phyloP scores from a whole-genome alignment of 148 eudicot genomes.

The Polygonum aviculare region DNA sequence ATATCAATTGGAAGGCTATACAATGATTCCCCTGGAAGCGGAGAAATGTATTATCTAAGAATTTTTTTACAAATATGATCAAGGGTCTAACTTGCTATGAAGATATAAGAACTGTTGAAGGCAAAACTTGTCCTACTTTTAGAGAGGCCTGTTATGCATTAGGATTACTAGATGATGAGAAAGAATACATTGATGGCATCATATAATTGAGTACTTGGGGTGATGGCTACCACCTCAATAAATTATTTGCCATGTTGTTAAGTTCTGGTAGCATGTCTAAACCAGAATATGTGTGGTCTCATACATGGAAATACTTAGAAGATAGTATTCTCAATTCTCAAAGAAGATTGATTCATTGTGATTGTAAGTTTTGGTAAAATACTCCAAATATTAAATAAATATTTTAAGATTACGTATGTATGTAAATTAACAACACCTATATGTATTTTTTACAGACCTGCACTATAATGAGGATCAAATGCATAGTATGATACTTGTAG shows the following conservation, averaged over 20 bases:
- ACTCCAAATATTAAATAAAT: background rate
- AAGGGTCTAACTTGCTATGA: background rate
- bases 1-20: background rate
- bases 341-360: background rate
- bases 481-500: no score
- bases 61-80: background rate
- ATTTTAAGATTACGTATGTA: no score
- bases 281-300: background rate
- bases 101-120: slow-evolving; percentile 5
- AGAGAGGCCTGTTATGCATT: no score
- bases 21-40: background rate
- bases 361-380: background rate
- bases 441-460: background rate
- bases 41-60: background rate
- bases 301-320: background rate
- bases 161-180: no score
- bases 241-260: no score
- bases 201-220: no score
- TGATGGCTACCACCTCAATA: no score
- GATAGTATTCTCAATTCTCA: background rate
- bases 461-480: background rate
- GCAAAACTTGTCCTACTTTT: background rate
- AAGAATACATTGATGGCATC: no score
- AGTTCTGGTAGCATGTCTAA: background rate
- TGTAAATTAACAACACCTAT: background rate